Evolutionary conservation across 2,329 filamentous ascomycete species (phyloP).

Genomic region (Penicillium expansum): DNA sequence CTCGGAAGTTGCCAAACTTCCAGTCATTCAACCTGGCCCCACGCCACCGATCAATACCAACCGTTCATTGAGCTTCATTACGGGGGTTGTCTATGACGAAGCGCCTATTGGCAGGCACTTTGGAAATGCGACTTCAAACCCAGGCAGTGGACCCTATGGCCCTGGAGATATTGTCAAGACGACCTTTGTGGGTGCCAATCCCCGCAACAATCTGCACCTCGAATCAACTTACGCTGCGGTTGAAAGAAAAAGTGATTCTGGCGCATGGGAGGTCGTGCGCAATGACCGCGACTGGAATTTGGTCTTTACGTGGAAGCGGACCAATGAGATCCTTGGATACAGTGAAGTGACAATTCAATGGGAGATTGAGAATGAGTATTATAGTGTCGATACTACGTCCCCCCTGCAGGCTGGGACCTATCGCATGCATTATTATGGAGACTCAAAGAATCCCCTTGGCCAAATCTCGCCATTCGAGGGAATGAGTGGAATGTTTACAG

Average conservation of each 20-base stretch:
- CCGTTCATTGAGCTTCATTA: conserved; percentile 75
- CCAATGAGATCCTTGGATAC: conserved; percentile 65
- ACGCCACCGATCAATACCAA: conserved; percentile 75
- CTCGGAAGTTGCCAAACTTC: conserved; percentile 38
- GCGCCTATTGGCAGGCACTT: conserved; percentile 65
- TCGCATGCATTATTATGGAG: conserved; percentile 78
- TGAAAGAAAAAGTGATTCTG: conserved; percentile 57
- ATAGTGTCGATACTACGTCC: conserved; percentile 36
- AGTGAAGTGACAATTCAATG: conserved; percentile 78
- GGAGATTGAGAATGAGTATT: conserved; percentile 66
- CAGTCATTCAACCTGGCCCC: conserved; percentile 53
- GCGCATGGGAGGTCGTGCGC: conserved; percentile 63
- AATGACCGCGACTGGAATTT: conserved; percentile 81
- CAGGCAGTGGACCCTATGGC: conserved; percentile 53
- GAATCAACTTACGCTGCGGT: conserved; percentile 76
- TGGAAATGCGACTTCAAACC: conserved; percentile 61
- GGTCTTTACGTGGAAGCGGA: conserved; percentile 75
- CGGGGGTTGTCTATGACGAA: conserved; percentile 71
- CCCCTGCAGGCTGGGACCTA: conserved; percentile 61
- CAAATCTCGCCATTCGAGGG: conserved; percentile 68
- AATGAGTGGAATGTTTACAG: conserved; percentile 51
- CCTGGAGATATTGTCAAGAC: conserved; percentile 63
- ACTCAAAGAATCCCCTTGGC: conserved; percentile 66
- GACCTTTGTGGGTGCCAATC: conserved; percentile 82
- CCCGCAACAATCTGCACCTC: conserved; percentile 78